Evolutionary conservation across 345 rosid genomes (phyloP).

Genomic region (Populus davidiana): DNA sequence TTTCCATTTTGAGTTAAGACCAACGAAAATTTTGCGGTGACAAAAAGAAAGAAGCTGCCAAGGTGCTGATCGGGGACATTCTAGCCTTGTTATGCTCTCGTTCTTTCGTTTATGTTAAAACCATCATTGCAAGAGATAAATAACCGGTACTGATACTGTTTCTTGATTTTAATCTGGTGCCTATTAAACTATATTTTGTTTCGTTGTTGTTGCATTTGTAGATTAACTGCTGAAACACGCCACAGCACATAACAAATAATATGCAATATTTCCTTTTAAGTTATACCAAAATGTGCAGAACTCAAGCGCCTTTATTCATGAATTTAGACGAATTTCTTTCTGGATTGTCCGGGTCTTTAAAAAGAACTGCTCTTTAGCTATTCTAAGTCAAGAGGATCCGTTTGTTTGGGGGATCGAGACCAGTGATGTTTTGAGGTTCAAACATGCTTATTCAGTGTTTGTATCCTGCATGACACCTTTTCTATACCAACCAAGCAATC

Average conservation of each 20-base stretch:
- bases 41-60: not conserved
- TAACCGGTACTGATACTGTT: not conserved
- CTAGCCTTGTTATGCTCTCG: not conserved
- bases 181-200: too few species aligned
- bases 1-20: not conserved
- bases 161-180: not conserved
- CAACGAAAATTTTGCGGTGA: not conserved
- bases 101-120: not conserved
- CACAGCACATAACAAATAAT: not conserved
- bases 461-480: too few species aligned
- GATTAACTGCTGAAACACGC: not conserved
- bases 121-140: not conserved
- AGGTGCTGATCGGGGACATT: not conserved
- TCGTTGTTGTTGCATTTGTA: not conserved
- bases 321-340: not conserved
- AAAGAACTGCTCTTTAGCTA: not conserved
- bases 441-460: too few species aligned
- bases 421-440: not conserved
- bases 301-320: not conserved
- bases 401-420: not conserved
- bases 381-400: not conserved
- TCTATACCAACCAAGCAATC: too few species aligned
- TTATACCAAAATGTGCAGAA: too few species aligned
- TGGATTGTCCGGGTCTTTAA: too few species aligned
- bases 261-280: not conserved